Base-by-base conservation (phyloP, 1,284 basidiomycete genomes). In the Ceratobasidium sp. region DNA sequence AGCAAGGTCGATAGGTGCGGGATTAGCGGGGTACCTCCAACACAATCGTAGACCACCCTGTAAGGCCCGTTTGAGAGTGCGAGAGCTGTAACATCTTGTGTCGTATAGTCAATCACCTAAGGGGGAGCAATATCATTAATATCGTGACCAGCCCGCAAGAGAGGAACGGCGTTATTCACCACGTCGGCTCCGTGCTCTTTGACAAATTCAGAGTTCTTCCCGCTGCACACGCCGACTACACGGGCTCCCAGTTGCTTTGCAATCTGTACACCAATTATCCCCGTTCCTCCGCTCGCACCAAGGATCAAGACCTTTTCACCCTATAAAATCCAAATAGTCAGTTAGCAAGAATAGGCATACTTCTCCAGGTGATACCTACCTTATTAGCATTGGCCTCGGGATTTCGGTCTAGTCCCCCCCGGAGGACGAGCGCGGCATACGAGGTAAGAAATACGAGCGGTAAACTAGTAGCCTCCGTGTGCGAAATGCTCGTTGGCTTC, bases 221-320 rank as follows among this genome's bases (percentile, higher is more conserved):
- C 63, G 31, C 63, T 65, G 27, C 63, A 65, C 17, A 65, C 48
- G 3, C 47, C 63, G 27, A 65, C 63, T 1, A 51, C 63, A 29
- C 31, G 45, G 15, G 63, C 27, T 17, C 63, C 63, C 9, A 65
- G 29, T 17, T 45, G 19, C 36, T 65, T 65, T 5, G 63, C 63
- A 1, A 65, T 51, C 59, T 90, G 63, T 9, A 85, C 73, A 82
- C 84, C 64, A 77, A 84, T 53, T 81, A 82, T 78, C 80, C 85
- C 77, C 83, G 84, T 79, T 9, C 62, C 62, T 50, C 45, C 62
- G 29, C 62, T 64, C 2, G 62, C 62, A 22, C 62, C 62, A 64
- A 64, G 33, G 15, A 64, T 41, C 62, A 64, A n/a, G 50, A 64
- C 62, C 47, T 64, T 64, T 17, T 22, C 22, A 8, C 47, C 47